Evolutionary conservation across 2,329 filamentous ascomycete genomes (phyloP), one percentile per base, ranked within the genome.

Genomic region (Tolypocladium ovalisporum): DNA sequence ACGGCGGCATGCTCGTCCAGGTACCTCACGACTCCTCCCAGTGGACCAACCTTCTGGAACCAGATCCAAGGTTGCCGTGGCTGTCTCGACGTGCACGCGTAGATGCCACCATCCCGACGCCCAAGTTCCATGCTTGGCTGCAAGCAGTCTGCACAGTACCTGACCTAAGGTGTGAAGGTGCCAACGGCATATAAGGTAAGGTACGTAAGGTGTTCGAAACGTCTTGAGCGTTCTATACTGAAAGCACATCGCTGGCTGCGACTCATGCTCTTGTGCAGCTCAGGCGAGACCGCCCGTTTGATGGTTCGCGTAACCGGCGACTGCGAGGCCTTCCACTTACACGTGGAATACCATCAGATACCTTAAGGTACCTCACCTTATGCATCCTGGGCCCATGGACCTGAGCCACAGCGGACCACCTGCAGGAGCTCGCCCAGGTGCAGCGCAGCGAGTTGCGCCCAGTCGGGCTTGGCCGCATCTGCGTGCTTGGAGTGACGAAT

Each of bases 281-380:
- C 15, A 7, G 1, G 27, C 44, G n/a, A n/a, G 3, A 13, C 24
- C 27, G 1, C 1, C 2, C n/a, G n/a, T n/a, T n/a, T n/a, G 7
- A 29, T 29, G 27, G 44, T 13, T 10, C 15, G 27, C 2, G 12
- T 24, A 29, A 17, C 24, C 24, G 24, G 42, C 40, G 22, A 5
- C 22, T 1, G 5, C 4, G n/a, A 5, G 24, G 24, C 9, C 37
- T 40, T 40, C 6, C 8, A 15, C 40, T 44, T 24, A 44, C n/a
- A 44, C 9, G n/a, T 2, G 40, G 13, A 4, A 24, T 44, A 39
- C 19, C 15, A 17, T 9, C n/a, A n/a, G n/a, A n/a, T n/a, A n/a
- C n/a, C n/a, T n/a, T n/a, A n/a, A n/a, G n/a, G n/a, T n/a, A n/a
- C n/a, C n/a, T n/a, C n/a, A n/a, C n/a, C n/a, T n/a, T n/a, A n/a